phyloP scores from a whole-genome alignment of 176 grass and related monocot species.

The Ensete glaucum region DNA sequence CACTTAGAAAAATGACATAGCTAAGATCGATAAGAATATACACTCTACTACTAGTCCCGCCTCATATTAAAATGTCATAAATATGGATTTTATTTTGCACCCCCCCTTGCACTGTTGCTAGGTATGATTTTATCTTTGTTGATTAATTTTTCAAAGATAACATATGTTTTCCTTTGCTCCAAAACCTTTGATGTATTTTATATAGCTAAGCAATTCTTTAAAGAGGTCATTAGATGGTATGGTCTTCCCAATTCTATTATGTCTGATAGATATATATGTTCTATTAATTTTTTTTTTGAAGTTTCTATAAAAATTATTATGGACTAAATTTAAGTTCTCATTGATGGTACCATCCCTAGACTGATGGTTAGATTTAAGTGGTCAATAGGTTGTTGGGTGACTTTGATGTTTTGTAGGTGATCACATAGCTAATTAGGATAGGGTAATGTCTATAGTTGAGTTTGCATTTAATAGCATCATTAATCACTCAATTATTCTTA shows the following conservation, averaged over 20 bases:
- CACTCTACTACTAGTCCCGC: neutral
- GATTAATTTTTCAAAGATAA: neutral
- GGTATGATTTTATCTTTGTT: neutral
- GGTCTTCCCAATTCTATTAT: neutral
- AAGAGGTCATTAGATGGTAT: neutral
- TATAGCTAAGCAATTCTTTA: neutral
- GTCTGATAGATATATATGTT: neutral
- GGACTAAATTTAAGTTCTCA: neutral
- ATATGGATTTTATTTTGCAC: constrained; percentile 1
- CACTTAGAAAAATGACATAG: neutral
- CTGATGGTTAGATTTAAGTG: neutral
- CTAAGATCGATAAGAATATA: neutral
- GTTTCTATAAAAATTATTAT: neutral
- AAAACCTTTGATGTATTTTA: neutral
- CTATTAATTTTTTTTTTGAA: neutral
- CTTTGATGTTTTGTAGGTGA: neutral
- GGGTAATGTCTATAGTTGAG: neutral
- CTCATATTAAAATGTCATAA: neutral
- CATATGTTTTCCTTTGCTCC: neutral
- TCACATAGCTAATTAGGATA: neutral
- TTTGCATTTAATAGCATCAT: neutral
- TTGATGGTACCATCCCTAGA: neutral
- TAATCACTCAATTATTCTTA: neutral
- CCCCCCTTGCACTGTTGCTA: too few species aligned
- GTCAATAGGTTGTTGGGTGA: neutral